Base-by-base conservation (phyloP, 768 basidiomycete genomes). In the Lyophyllum semitale region DNA sequence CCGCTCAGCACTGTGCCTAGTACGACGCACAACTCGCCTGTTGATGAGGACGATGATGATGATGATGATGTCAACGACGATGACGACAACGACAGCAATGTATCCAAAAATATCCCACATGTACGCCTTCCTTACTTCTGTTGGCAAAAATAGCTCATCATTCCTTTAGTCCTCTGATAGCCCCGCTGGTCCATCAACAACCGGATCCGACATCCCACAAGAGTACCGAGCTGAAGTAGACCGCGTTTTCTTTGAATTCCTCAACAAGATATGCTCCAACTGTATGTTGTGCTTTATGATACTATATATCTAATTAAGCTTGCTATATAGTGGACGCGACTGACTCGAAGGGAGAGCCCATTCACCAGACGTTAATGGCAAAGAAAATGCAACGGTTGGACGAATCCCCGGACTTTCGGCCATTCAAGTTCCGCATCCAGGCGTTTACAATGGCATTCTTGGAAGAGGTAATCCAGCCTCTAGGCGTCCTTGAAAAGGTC, bases 381-480 rank as follows among this genome's bases (percentile, higher is more conserved):
- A 98, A 98, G 79, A 93, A 93, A 79, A 98, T 99, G 96, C 91
- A 94, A 63, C 87, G 93, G 50, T 78, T 98, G 53, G 95, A 97
- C 68, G 96, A 98, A 75, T 95, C 93, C 33, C 86, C 88, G 40
- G 96, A 98, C 71, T 99, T 96, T 73, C 85, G 96, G 25, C 96
- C 96, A 45, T 98, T 99, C 85, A 98, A 98, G 73, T 99, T 99
- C 76, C 86, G 96, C 55, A 99, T 99, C 61, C 93, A 94, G 67
- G 96, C 96, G 1, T 99, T 99, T 73, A 98, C 95, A 6, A 91
- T 93, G 65, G 91, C 90, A 3, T 98, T 98, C 66, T 77, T 95
- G 61, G 97, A 98, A 70, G 90, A 93, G 78, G 91, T 91, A 68
- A 62, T 76, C 66, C 3, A 15, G 27, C 2, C 26, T 33, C 22